A percentile compares a stretch with the other conserved stretches of the same genome.
Evolutionary conservation across 2,329 filamentous ascomycete genomes (phyloP).

Genomic region (Ceratocystis eucalypticola): DNA sequence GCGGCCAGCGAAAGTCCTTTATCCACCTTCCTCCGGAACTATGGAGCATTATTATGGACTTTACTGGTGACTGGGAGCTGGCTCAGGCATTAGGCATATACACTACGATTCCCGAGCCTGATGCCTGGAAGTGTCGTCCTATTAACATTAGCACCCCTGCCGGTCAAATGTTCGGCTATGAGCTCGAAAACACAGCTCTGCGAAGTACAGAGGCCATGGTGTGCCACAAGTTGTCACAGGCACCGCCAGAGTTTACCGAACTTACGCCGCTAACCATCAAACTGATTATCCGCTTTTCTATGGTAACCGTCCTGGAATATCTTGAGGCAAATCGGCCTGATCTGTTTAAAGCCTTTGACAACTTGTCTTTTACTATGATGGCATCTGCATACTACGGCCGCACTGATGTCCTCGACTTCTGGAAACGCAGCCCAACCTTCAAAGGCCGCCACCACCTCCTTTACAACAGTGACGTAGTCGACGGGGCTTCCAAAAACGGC

Average conservation of each 20-base stretch:
- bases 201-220: conserved; percentile 57
- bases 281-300: conserved; percentile 81
- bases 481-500: conserved; percentile 74
- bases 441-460: conserved; percentile 54
- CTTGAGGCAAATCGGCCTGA: conserved; percentile 49
- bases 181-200: conserved; percentile 75
- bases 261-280: conserved; percentile 73
- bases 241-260: conserved; percentile 54
- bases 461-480: conserved; percentile 71
- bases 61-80: conserved; percentile 80
- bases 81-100: conserved; percentile 69
- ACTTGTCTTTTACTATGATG: conserved; percentile 73
- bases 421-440: conserved; percentile 71
- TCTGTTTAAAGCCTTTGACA: conserved; percentile 73
- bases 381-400: conserved; percentile 78
- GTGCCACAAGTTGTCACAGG: conserved; percentile 57
- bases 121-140: conserved; percentile 57
- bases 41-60: conserved; percentile 78
- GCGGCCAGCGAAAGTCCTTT: conserved; percentile 26
- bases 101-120: conserved; percentile 59
- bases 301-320: conserved; percentile 62
- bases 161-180: conserved; percentile 48
- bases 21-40: conserved; percentile 62
- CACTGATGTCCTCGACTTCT: conserved; percentile 77
- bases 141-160: conserved; percentile 27